Base-by-base conservation (phyloP, 2,329 filamentous ascomycete species). In the Xylaria sp. region DNA sequence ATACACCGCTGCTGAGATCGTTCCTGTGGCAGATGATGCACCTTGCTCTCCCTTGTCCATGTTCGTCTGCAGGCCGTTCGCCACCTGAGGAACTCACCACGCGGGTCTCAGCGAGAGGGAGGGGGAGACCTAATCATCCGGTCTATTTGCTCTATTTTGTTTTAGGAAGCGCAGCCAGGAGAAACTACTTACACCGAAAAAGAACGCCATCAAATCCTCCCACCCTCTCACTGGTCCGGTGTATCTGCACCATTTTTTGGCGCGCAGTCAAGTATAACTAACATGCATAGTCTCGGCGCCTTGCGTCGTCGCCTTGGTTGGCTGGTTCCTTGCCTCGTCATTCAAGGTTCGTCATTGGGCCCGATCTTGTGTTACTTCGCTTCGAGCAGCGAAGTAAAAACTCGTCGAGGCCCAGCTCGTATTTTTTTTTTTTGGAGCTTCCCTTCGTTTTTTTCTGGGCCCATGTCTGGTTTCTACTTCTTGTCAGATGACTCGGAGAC, bases 141-240 rank as follows among this genome's bases (percentile, higher is more conserved):
- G 51, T 57, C 34, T 32, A 42, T 27, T 27, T 27, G 32, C 21
- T 50, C 30, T 24, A 3, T 63, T 34, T 58, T 53, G 32, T 39
- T 39, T 32, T 61, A 30, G 60, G 42, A 63, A 56, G 50, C 53
- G 59, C 63, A 66, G 34, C 55, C 57, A 57, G 39, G 39, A 36
- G 47, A 36, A 56, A 54, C 48, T 36, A 65, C 70, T 73, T 64
- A 75, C 72, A 75, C 73, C 73, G 67, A 73, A 72, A 65, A 71
- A 70, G 65, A 70, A 56, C 57, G 56, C 17, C 36, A 63, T 65
- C 66, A 63, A 63, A 58, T 30, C 51, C 56, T 24, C 68, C 59
- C 71, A 63, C 66, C 11, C 12, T n/a, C 45, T 39, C 36, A 56
- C 24, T 59, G 27, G 54, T 27, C 30, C 39, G 17, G 51, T 14